phyloP scores from a whole-genome alignment of 371 early-diverging fungal species.

The Saksenaea oblongispora region DNA sequence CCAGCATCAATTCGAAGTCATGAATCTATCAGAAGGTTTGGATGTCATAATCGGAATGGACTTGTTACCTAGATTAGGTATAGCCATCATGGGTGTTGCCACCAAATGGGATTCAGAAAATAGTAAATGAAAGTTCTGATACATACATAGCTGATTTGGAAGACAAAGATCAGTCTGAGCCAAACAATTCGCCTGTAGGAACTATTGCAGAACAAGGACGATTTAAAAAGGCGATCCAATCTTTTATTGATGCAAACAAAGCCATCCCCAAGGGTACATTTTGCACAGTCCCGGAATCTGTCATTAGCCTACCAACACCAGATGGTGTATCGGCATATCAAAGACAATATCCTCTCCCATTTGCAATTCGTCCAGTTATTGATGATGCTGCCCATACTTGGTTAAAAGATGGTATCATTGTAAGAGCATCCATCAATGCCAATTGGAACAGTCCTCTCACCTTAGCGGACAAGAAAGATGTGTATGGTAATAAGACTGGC shows the following conservation, averaged over 20 bases:
- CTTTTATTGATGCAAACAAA: conserved; percentile 9
- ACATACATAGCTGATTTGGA: not conserved
- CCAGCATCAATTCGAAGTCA: conserved; percentile 6
- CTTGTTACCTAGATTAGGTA: conserved; percentile 7
- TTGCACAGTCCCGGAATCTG: conserved; percentile 17
- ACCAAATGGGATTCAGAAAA: not conserved
- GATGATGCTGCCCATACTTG: conserved; percentile 7
- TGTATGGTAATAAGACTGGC: not conserved
- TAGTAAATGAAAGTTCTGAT: too few species aligned
- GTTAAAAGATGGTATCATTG: conserved; percentile 8
- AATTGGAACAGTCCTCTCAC: conserved; percentile 27
- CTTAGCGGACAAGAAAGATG: conserved; percentile 28
- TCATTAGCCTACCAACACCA: conserved; percentile 9
- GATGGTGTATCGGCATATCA: not conserved
- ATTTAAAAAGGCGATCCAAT: conserved; percentile 7
- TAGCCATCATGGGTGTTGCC: conserved; percentile 9
- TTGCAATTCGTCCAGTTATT: not conserved
- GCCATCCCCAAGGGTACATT: conserved; percentile 9
- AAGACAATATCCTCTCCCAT: conserved; percentile 15
- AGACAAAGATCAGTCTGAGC: conserved; percentile 1
- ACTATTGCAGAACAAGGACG: conserved; percentile 9
- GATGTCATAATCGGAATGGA: not conserved
- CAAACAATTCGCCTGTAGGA: conserved; percentile 20
- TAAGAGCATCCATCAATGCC: not conserved
- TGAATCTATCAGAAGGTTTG: not conserved